Conservation (phyloP, 768 basidiomycete genomes). For the Leccinum uliginosum region DNA sequence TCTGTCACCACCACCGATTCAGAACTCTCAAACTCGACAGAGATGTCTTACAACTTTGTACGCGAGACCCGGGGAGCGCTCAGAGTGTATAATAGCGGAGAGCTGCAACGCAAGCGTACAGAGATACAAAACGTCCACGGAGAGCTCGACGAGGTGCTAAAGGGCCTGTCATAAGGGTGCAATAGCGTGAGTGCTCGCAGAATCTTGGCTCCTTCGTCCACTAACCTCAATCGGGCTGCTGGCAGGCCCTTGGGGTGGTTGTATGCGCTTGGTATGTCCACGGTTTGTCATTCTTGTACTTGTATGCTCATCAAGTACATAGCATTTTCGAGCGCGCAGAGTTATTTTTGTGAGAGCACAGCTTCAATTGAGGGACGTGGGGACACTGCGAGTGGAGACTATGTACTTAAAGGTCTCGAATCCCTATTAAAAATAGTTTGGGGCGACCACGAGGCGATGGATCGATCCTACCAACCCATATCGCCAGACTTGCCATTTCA, state of each 20-base stretch:
- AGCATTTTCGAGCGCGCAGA: no score
- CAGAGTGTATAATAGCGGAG: constrained; percentile 37
- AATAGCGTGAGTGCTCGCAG: constrained; percentile 8
- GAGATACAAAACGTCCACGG: constrained; percentile 54
- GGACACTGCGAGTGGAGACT: no score
- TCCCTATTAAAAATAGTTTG: not conserved
- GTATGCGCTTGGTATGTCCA: not conserved
- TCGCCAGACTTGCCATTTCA: constrained; percentile 18
- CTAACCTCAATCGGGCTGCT: not conserved
- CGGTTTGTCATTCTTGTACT: no score
- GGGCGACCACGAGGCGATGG: constrained; percentile 5
- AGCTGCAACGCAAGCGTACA: constrained; percentile 48
- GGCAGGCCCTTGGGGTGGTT: no score
- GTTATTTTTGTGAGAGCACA: no score
- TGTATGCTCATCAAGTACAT: no score
- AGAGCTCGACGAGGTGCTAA: constrained; percentile 49
- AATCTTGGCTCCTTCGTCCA: not conserved
- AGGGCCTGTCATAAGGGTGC: constrained; percentile 25
- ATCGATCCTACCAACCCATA: constrained; percentile 15
- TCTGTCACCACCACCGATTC: not conserved
- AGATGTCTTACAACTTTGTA: constrained; percentile 57
- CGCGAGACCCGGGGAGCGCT: constrained; percentile 55
- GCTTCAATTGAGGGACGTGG: no score
- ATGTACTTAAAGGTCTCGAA: not conserved
- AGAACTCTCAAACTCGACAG: constrained; percentile 18